Conservation (phyloP, 192 early-diverging fungal species). For the Dissophora globulifera region DNA sequence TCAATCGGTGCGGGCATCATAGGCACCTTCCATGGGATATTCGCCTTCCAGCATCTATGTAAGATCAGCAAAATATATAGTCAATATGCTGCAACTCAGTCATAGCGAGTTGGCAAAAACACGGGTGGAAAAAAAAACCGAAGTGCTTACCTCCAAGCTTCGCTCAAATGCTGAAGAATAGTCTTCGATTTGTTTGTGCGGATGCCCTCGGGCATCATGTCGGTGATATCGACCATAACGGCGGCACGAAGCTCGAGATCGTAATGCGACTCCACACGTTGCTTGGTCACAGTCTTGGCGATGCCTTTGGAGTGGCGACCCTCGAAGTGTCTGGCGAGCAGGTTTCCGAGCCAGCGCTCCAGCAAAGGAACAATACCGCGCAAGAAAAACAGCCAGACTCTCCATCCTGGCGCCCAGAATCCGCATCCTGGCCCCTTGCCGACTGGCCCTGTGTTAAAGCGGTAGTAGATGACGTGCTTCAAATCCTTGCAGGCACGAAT, state of each 20-base stretch:
- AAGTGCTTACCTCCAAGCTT: conserved; percentile 92
- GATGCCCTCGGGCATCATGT: conserved; percentile 99
- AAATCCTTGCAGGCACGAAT: conserved; percentile 96
- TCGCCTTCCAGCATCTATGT: conserved; percentile 91
- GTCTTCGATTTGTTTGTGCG: conserved; percentile 96
- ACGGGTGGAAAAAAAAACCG: no score
- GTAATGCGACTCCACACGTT: conserved; percentile 98
- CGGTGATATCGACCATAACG: conserved; percentile 98
- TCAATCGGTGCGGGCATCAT: conserved; percentile 98
- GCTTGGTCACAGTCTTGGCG: conserved; percentile 98
- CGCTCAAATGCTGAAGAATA: conserved; percentile 94
- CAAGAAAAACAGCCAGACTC: conserved; percentile 99
- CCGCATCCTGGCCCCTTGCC: conserved; percentile 98
- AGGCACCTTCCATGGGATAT: conserved; percentile 99
- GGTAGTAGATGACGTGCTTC: conserved; percentile 93
- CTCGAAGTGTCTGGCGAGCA: conserved; percentile 99
- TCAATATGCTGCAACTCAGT: no score
- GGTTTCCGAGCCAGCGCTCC: conserved; percentile 98
- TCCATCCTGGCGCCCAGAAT: conserved; percentile 99
- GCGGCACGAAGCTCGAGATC: conserved; percentile 98
- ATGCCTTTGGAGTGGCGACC: conserved; percentile 97
- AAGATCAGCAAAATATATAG: conserved; percentile 6
- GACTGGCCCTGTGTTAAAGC: conserved; percentile 96
- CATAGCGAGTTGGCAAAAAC: no score
- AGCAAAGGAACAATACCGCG: conserved; percentile 97